A percentile compares a stretch with the other conserved stretches of the same genome.
These are phyloP conservation scores for Pyrenochaeta sp. DNA, from an alignment of 2,329 filamentous ascomycete species.

Conservation along the genomic window DNA sequence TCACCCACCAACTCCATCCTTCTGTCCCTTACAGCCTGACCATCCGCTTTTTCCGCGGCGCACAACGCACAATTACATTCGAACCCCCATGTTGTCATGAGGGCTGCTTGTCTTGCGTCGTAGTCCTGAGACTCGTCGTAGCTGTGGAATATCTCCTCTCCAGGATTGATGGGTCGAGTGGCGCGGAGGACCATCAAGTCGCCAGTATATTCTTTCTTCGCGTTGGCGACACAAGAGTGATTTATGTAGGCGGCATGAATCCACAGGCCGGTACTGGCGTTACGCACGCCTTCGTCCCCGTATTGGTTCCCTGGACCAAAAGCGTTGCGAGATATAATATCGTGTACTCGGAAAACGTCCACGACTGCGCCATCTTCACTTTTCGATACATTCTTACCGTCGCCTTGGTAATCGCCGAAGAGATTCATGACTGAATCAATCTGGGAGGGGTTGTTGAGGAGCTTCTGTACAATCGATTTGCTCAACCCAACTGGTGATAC, in stretches of 20 bases:
- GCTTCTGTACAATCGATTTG: conserved; percentile 54
- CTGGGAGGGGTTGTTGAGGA: conserved; percentile 55
- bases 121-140: conserved; percentile 46
- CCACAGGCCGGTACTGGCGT: conserved; percentile 52
- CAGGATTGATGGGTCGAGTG: conserved; percentile 36
- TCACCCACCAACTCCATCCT: conserved; percentile 32
- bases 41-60: conserved; percentile 40
- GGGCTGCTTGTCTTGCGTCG: conserved; percentile 41
- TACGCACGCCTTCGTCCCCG: conserved; percentile 31
- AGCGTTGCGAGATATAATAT: conserved; percentile 56
- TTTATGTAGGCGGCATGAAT: conserved; percentile 54
- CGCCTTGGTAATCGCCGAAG: conserved; percentile 44
- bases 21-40: conserved; percentile 28
- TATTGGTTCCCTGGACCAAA: conserved; percentile 51
- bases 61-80: conserved; percentile 54
- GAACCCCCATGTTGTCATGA: conserved; percentile 52
- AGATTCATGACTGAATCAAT: conserved; percentile 47
- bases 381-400: conserved; percentile 46
- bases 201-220: conserved; percentile 51
- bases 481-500: conserved; percentile 31
- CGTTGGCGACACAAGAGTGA: conserved; percentile 56
- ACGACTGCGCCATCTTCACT: conserved; percentile 54
- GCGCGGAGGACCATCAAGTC: conserved; percentile 53
- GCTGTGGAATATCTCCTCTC: conserved; percentile 35
- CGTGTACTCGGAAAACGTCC: conserved; percentile 60